Evolutionary conservation across 176 grass and related monocot genomes (phyloP).

Genomic region (Ampelocalamus luodianensis): DNA sequence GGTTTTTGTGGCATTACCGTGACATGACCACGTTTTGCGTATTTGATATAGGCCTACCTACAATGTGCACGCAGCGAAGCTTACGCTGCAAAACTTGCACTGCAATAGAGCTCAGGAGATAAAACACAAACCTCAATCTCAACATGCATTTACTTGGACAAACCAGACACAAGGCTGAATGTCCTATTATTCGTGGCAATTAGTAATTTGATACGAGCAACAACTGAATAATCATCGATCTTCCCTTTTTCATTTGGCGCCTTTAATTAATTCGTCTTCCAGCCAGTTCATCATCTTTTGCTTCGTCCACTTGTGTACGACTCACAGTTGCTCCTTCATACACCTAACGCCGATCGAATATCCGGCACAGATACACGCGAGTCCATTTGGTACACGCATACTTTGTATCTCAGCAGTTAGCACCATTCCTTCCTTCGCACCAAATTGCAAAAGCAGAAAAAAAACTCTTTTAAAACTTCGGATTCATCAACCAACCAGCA

Average conservation of each 20-base stretch:
- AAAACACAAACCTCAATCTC: not conserved
- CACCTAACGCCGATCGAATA: constrained; percentile 43
- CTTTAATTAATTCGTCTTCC: constrained; percentile 15
- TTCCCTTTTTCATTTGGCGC: not conserved
- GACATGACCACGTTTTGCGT: no score
- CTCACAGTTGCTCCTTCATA: not conserved
- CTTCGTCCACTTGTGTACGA: constrained; percentile 17
- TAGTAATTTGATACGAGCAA: not conserved
- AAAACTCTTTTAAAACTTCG: not conserved
- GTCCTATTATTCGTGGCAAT: constrained; percentile 1
- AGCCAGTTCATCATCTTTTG: constrained; percentile 31
- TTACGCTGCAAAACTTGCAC: not conserved
- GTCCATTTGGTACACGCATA: not conserved
- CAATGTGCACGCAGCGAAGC: not conserved
- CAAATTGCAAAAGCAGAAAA: not conserved
- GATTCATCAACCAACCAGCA: constrained; percentile 29
- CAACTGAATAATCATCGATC: constrained; percentile 24
- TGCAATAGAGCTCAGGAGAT: not conserved
- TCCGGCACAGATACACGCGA: constrained; percentile 9
- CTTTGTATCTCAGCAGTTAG: not conserved
- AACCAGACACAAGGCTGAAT: not conserved
- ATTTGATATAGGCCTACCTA: no score
- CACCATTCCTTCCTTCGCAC: not conserved
- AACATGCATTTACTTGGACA: not conserved
- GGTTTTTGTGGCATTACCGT: no score